These are phyloP conservation scores for Ophiostoma triangulosporum DNA, from an alignment of 2,329 filamentous ascomycete genomes.

Conservation along the genomic window DNA sequence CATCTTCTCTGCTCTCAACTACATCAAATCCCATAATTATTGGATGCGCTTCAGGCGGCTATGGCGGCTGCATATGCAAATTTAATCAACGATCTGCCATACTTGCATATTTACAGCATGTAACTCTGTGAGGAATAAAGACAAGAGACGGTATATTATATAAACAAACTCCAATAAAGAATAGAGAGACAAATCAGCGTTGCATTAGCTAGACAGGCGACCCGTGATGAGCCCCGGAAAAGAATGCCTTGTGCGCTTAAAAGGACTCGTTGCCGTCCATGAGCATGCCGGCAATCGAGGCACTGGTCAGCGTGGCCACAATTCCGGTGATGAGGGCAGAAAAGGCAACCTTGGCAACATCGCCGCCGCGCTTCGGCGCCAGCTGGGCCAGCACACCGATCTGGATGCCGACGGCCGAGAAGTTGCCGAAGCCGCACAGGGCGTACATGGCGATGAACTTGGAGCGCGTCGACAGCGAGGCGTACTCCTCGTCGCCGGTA, in stretches of 20 bases:
- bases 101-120: no score
- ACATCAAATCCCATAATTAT: no score
- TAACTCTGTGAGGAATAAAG: no score
- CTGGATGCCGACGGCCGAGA: constrained; percentile 76
- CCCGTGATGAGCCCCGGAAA: not conserved
- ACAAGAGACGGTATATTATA: no score
- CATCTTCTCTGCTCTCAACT: no score
- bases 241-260: not conserved
- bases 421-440: constrained; percentile 74
- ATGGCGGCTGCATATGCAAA: no score
- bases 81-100: no score
- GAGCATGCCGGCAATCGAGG: constrained; percentile 64
- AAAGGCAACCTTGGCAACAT: constrained; percentile 62
- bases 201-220: not conserved
- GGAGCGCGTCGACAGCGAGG: constrained; percentile 51
- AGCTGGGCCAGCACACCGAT: constrained; percentile 79
- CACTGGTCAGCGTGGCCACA: constrained; percentile 65
- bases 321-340: constrained; percentile 69
- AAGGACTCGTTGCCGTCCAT: constrained; percentile 28
- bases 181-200: no score
- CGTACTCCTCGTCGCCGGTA: constrained; percentile 36
- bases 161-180: no score
- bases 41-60: no score
- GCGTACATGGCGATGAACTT: constrained; percentile 76
- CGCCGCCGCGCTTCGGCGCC: constrained; percentile 57